Evolutionary conservation across 805 yeast species (phyloP).

Genomic region (Lachancea dasiensis): DNA sequence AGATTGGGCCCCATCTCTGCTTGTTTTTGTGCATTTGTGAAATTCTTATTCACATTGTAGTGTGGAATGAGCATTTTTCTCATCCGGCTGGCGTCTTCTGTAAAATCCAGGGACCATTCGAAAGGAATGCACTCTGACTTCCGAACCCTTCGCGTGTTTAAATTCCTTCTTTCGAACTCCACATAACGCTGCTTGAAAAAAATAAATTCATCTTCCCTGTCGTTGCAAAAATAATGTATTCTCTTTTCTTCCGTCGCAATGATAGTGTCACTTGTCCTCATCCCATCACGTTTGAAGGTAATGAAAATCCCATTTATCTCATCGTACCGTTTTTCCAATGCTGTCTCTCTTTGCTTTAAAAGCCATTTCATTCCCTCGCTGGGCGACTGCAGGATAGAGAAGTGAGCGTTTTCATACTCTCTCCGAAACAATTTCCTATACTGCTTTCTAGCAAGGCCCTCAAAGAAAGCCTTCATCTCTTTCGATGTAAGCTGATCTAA

Average conservation of each 20-base stretch:
- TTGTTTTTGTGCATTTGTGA: background rate
- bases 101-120: constrained; percentile 52
- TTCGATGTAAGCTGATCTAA: background rate
- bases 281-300: constrained; percentile 30
- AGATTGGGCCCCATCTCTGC: background rate
- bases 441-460: background rate
- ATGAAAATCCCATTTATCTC: constrained; percentile 14
- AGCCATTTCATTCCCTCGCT: background rate
- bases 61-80: constrained; percentile 53
- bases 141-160: background rate
- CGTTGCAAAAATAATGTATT: constrained; percentile 53
- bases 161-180: background rate
- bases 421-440: background rate
- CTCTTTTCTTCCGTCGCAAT: constrained; percentile 42
- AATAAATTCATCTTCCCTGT: constrained; percentile 41
- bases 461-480: background rate
- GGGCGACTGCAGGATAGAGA: no score
- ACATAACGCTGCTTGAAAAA: constrained; percentile 7
- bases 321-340: constrained; percentile 13
- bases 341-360: constrained; percentile 12
- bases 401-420: no score
- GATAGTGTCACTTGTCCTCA: constrained; percentile 35
- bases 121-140: constrained; percentile 17
- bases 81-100: constrained; percentile 66
- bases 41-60: background rate